Evolutionary conservation across 148 eudicot species (phyloP).

Genomic region (Camellia japonica): DNA sequence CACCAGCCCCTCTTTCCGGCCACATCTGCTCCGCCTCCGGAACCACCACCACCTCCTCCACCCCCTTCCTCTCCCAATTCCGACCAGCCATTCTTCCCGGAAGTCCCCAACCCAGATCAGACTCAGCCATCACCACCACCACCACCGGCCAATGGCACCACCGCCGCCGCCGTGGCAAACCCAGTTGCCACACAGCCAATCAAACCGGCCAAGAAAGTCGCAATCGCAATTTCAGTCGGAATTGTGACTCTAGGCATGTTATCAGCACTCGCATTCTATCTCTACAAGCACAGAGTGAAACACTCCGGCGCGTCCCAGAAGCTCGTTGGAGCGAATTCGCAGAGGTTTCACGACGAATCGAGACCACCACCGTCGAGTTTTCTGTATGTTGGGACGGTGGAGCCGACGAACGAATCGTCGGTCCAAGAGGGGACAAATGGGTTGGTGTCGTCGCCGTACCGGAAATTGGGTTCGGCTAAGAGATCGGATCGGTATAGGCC

Average conservation of each 20-base stretch:
- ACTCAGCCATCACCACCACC: conserved; percentile 36
- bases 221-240: conserved; percentile 71
- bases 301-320: conserved; percentile 50
- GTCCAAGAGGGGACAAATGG: conserved; percentile 21
- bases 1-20: conserved; percentile 79
- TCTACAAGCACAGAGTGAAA: conserved; percentile 60
- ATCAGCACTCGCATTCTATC: conserved; percentile 71
- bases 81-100: conserved; percentile 90
- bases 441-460: conserved; percentile 64
- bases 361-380: conserved; percentile 58
- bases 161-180: conserved; percentile 34
- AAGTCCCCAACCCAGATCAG: conserved; percentile 51
- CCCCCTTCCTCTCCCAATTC: conserved; percentile 33
- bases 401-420: conserved; percentile 50
- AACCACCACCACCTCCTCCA: conserved; percentile 37
- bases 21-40: conserved; percentile 43
- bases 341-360: conserved; percentile 44
- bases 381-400: conserved; percentile 78
- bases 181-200: conserved; percentile 52
- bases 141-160: conserved; percentile 18
- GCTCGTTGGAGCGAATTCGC: conserved; percentile 50
- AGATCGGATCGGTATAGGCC: conserved; percentile 69
- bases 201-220: conserved; percentile 65
- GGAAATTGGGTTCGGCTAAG: conserved; percentile 49
- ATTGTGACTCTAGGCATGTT: conserved; percentile 77